These are phyloP conservation scores for Lecanosticta acicola DNA, from an alignment of 2,329 filamentous ascomycete species.

Conservation along the genomic window DNA sequence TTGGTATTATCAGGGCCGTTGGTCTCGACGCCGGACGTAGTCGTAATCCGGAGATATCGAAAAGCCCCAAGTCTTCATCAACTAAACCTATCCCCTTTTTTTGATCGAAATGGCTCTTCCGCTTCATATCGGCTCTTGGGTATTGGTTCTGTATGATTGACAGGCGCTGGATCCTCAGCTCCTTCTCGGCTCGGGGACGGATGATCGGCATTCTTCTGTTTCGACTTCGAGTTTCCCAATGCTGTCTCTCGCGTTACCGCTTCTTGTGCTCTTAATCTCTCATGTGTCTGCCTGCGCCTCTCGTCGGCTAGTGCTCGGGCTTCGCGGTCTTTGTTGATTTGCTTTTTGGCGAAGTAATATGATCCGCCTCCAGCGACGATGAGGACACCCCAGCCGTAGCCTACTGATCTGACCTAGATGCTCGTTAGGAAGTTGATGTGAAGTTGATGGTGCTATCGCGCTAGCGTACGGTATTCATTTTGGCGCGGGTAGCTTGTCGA, in stretches of 20 bases:
- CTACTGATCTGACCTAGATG: conserved; percentile 25
- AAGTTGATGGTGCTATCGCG: not conserved
- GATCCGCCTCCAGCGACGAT: conserved; percentile 82
- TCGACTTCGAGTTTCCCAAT: conserved; percentile 8
- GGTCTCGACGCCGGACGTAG: too few relatives aligned
- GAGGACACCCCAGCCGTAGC: conserved; percentile 87
- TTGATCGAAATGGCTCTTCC: conserved; percentile 64
- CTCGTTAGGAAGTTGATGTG: not conserved
- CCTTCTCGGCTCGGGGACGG: conserved; percentile 18
- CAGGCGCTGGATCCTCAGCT: conserved; percentile 69
- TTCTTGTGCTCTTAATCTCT: conserved; percentile 24
- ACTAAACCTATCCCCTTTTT: conserved; percentile 78
- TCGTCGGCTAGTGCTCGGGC: conserved; percentile 65
- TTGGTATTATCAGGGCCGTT: too few relatives aligned
- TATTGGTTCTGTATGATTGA: conserved; percentile 63
- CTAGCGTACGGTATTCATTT: conserved; percentile 21
- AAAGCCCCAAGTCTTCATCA: conserved; percentile 19
- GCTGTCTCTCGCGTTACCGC: conserved; percentile 12
- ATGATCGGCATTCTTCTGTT: conserved; percentile 24
- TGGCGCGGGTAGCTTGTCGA: conserved; percentile 1
- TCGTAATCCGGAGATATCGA: too few relatives aligned
- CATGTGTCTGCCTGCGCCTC: conserved; percentile 36
- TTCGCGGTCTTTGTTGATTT: conserved; percentile 84
- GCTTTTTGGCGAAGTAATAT: conserved; percentile 92
- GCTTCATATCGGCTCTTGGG: conserved; percentile 93